Evolutionary conservation across 2,329 filamentous ascomycete genomes (phyloP).

Genomic region (Scedosporium dehoogii): DNA sequence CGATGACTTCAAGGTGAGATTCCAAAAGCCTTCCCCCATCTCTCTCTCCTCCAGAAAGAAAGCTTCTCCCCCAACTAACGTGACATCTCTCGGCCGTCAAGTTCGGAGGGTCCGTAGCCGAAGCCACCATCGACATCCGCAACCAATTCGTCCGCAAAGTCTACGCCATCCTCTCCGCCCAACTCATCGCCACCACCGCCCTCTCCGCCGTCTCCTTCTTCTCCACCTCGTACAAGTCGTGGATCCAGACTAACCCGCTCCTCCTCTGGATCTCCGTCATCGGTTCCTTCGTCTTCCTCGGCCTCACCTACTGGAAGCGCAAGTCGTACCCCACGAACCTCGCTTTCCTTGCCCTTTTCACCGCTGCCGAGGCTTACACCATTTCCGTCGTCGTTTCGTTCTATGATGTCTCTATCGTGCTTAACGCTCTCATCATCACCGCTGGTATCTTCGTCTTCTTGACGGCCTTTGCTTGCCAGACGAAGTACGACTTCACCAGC

Average conservation of each 20-base stretch:
- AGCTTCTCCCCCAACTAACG: not conserved
- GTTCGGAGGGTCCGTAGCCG: conserved; percentile 89
- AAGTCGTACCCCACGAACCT: conserved; percentile 93
- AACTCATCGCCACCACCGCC: conserved; percentile 74
- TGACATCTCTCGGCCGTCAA: conserved; percentile 29
- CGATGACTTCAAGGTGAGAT: conserved; percentile 83
- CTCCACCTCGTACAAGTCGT: conserved; percentile 65
- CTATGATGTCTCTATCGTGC: conserved; percentile 72
- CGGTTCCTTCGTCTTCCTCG: conserved; percentile 73
- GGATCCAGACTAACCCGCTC: conserved; percentile 78
- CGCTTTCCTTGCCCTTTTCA: conserved; percentile 84
- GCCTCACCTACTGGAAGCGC: conserved; percentile 89
- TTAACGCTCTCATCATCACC: conserved; percentile 84
- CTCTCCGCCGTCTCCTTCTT: conserved; percentile 82
- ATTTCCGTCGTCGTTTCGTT: conserved; percentile 89
- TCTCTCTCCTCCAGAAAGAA: not conserved
- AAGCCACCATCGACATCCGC: conserved; percentile 89
- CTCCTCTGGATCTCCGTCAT: conserved; percentile 82
- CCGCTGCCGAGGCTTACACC: conserved; percentile 83
- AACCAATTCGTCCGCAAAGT: conserved; percentile 98
- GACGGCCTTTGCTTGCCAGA: conserved; percentile 87
- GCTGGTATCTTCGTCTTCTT: conserved; percentile 72
- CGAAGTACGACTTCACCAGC: conserved; percentile 94
- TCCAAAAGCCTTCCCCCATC: not conserved
- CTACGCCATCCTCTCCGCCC: conserved; percentile 93